phyloP scores from a whole-genome alignment of 1,284 basidiomycete species.

The Marasmius oreades region DNA sequence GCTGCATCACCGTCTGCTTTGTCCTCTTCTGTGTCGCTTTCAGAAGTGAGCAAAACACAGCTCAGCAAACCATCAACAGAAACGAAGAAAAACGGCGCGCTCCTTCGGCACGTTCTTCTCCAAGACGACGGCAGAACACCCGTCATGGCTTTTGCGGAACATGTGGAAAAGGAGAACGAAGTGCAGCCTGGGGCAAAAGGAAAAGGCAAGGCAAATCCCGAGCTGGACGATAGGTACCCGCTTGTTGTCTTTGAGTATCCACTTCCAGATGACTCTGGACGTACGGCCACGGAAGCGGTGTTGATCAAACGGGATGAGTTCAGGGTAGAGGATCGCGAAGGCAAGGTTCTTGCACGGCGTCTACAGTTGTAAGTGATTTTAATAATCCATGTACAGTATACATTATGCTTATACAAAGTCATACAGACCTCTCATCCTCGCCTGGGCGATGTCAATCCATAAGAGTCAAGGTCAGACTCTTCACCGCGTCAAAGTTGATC shows the following conservation, averaged over 20 bases:
- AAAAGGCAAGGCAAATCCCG: slow-evolving; percentile 3
- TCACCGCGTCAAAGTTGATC: slow-evolving; percentile 62
- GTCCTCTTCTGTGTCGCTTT: slow-evolving; percentile 1
- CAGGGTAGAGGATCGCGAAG: slow-evolving; percentile 66
- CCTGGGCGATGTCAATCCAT: slow-evolving; percentile 80
- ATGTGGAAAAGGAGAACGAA: slow-evolving; percentile 20
- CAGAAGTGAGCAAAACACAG: neutral
- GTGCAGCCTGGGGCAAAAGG: slow-evolving; percentile 6
- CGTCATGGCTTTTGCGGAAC: slow-evolving; percentile 19
- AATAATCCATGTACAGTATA: neutral
- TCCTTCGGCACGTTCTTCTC: slow-evolving; percentile 18
- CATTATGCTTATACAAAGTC: neutral
- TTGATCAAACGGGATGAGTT: slow-evolving; percentile 62
- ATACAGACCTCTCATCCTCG: slow-evolving; percentile 58
- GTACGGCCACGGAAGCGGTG: slow-evolving; percentile 37
- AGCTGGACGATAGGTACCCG: slow-evolving; percentile 39
- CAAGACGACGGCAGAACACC: slow-evolving; percentile 20
- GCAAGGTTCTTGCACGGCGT: slow-evolving; percentile 58
- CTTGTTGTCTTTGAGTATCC: slow-evolving; percentile 55
- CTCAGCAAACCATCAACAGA: slow-evolving; percentile 9
- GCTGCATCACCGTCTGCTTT: neutral
- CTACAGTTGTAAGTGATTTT: slow-evolving; percentile 35
- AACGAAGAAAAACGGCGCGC: slow-evolving; percentile 18
- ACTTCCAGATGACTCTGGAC: slow-evolving; percentile 42
- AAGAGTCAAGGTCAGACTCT: slow-evolving; percentile 79